Base-by-base conservation (phyloP, 345 rosid genomes). In the Viola odorata region DNA sequence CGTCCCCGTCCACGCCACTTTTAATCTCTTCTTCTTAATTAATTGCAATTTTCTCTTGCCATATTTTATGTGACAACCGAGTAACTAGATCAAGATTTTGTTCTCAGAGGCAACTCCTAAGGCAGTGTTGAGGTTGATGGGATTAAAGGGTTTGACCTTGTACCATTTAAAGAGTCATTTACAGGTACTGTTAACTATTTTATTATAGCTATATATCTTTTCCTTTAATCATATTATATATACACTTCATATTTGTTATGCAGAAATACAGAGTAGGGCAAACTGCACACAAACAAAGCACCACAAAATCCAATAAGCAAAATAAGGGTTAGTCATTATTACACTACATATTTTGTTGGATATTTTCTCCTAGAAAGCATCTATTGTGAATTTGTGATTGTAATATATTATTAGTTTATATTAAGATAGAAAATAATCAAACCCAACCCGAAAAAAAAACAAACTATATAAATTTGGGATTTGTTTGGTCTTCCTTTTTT, bases 91-190 rank as follows among this genome's bases (percentile, higher is more conserved):
- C 5, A 42, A 42, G 6, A 42, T 10, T 42, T 42, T 42, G 6
- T 42, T 48, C 50, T 3, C 70, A 92, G 98, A 84, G 67, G 98
- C 98, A 47, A 92, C 98, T 53, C 98, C 98, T 17, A 92, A 92
- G 61, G 78, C 96, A 1, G 96, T 89, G 64, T 55, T 87, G 67
- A 84, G 86, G 66, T 15, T 89, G 41, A 92, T 92, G 98, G 98
- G 96, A 39, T 61, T 87, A 47, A 92, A 92, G 75, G 98, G 98
- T 37, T 79, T 92, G 75, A 92, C 98, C 37, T 56, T 89, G 71
- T 92, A 87, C 73, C 98, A 92, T 78, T 77, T 89, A 62, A 92
- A 89, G 80, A 89, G 96, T 72, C 98, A 92, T 76, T 71, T 92
- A 50, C 98, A 92, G 98, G 98, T 88, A 52, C 15, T 47, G 3